These are phyloP conservation scores for Wallacemonas sp. DNA, from an alignment of 208 protist genomes.

Conservation along the genomic window DNA sequence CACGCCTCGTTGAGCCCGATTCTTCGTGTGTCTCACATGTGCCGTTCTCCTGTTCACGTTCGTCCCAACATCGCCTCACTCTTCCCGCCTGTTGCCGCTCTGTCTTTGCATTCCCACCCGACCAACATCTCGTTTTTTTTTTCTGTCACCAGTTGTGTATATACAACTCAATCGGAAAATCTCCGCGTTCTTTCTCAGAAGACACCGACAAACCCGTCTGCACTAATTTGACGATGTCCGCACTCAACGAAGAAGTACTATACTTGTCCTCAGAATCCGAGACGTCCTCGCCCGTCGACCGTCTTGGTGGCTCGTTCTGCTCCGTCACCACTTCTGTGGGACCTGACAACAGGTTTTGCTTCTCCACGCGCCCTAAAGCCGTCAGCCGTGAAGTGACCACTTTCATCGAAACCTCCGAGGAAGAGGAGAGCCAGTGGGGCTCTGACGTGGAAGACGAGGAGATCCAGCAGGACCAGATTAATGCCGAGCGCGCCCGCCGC, in stretches of 20 bases:
- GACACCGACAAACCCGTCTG: background rate
- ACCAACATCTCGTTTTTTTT: background rate
- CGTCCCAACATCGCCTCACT: background rate
- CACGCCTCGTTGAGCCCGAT: too few species aligned
- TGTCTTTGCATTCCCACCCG: background rate
- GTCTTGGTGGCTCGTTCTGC: conserved; percentile 27
- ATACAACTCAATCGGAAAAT: conserved; percentile 8
- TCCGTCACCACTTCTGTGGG: conserved; percentile 45
- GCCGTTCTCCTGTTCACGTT: too few species aligned
- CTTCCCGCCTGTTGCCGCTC: background rate
- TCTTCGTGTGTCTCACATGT: too few species aligned
- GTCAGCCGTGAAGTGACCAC: conserved; percentile 13
- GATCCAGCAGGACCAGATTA: background rate
- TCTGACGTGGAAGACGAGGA: conserved; percentile 12
- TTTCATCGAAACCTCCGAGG: conserved; percentile 23
- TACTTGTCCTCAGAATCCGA: conserved; percentile 28
- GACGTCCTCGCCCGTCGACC: conserved; percentile 24
- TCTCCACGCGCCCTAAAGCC: conserved; percentile 20
- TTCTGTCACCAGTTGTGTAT: background rate
- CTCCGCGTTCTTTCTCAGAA: background rate
- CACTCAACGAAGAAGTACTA: conserved; percentile 14
- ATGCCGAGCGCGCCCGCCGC: conserved; percentile 2
- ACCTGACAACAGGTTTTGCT: conserved; percentile 21
- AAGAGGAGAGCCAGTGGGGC: conserved; percentile 24
- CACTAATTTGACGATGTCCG: background rate